Evolutionary conservation across 345 rosid genomes (phyloP).

Genomic region (Gossypium raimondii): DNA sequence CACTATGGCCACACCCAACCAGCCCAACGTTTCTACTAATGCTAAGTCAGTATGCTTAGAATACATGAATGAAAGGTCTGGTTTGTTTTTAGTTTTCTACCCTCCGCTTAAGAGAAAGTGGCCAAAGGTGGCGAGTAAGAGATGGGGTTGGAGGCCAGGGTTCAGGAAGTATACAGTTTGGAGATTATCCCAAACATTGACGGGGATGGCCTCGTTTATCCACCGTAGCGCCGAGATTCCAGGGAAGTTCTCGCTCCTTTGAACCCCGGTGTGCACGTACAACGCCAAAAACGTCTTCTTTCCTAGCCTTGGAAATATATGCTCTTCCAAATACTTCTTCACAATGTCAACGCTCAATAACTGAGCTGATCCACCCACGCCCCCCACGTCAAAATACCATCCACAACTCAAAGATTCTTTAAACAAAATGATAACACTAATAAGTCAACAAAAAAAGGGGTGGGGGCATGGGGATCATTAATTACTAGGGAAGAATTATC

Average conservation of each 20-base stretch:
- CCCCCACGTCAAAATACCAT: not conserved
- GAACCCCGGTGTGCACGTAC: not conserved
- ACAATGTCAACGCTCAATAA: not conserved
- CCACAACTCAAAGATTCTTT: not conserved
- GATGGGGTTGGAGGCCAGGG: not conserved
- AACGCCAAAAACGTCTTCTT: not conserved
- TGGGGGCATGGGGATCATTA: not conserved
- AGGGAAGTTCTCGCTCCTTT: not conserved
- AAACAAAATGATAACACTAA: too few relatives aligned
- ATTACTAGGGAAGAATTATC: not conserved
- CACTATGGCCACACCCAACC: not conserved
- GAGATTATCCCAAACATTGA: not conserved
- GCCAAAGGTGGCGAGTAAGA: not conserved
- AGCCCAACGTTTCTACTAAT: too few relatives aligned
- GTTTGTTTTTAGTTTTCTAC: not conserved
- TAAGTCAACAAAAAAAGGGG: not conserved
- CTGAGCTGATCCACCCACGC: not conserved
- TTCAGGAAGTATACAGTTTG: not conserved
- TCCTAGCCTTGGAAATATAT: not conserved
- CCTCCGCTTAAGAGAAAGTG: not conserved
- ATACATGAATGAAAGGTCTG: not conserved
- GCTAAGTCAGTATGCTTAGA: not conserved
- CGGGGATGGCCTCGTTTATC: not conserved
- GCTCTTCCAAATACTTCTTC: not conserved
- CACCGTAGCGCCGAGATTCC: not conserved